phyloP scores from a whole-genome alignment of 495 filamentous ascomycete species.

The Bacidia gigantensis region DNA sequence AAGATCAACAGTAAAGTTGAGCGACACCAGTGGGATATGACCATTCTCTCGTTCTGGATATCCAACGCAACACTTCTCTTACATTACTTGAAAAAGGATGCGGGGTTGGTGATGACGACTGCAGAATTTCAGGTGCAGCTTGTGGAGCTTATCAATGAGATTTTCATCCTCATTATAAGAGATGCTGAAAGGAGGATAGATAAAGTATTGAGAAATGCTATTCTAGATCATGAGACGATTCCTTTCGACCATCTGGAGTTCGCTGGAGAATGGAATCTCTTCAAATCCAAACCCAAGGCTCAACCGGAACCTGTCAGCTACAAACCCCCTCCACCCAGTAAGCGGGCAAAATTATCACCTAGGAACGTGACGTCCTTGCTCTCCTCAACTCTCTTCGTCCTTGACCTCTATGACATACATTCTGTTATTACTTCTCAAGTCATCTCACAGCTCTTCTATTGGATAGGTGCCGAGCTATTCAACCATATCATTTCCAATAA shows the following conservation, averaged over 20 bases:
- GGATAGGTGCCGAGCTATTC: slow-evolving; percentile 92
- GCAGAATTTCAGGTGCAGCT: slow-evolving; percentile 85
- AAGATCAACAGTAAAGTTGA: slow-evolving; percentile 96
- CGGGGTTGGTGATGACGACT: slow-evolving; percentile 66
- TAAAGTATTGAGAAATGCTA: slow-evolving; percentile 79
- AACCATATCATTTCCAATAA: slow-evolving; percentile 95
- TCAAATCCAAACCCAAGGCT: slow-evolving; percentile 79
- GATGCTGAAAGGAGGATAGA: slow-evolving; percentile 97
- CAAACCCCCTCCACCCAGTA: slow-evolving; percentile 88
- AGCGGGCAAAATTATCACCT: slow-evolving; percentile 78
- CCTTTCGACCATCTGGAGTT: slow-evolving; percentile 94
- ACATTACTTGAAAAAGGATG: slow-evolving; percentile 94
- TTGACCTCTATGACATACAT: slow-evolving; percentile 97
- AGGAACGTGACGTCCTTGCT: slow-evolving; percentile 95
- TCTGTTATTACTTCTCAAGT: slow-evolving; percentile 92
- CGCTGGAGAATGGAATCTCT: slow-evolving; percentile 95
- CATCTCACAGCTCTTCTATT: slow-evolving; percentile 86
- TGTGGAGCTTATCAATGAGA: slow-evolving; percentile 92
- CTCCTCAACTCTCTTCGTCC: slow-evolving; percentile 90
- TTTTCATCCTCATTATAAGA: slow-evolving; percentile 95
- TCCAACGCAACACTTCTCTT: slow-evolving; percentile 91
- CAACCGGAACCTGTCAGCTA: slow-evolving; percentile 78
- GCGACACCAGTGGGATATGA: slow-evolving; percentile 97
- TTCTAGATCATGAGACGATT: slow-evolving; percentile 97
- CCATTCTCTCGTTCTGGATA: slow-evolving; percentile 95